A percentile compares a stretch with the other conserved stretches of the same genome.
These are phyloP conservation scores for Kwoniella dejecticola DNA, from an alignment of 768 basidiomycete species.

Conservation along the genomic window DNA sequence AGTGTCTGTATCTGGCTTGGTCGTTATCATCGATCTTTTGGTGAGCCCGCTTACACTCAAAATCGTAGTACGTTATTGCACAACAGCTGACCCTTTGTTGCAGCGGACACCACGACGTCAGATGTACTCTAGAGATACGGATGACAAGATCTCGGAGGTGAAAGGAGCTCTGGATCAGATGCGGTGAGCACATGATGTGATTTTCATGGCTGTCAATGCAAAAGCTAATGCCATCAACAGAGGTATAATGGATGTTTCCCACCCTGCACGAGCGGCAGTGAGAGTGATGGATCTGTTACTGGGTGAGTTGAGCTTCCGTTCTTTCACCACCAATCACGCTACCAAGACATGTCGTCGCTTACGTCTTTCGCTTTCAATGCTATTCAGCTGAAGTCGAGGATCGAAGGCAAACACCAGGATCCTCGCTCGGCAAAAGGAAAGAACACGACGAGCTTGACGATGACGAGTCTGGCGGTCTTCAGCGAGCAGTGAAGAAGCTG, in stretches of 20 bases:
- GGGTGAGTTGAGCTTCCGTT: conserved; percentile 35
- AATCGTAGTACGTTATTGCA: neutral
- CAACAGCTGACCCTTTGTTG: neutral
- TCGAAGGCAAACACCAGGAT: conserved; percentile 36
- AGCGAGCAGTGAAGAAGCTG: conserved; percentile 54
- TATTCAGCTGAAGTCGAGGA: conserved; percentile 54
- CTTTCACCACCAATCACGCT: no score
- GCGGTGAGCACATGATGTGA: conserved; percentile 28
- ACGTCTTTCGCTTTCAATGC: neutral
- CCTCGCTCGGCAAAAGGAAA: conserved; percentile 47
- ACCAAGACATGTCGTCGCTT: conserved; percentile 22
- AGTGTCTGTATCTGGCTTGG: conserved; percentile 53
- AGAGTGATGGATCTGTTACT: conserved; percentile 54
- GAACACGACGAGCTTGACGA: conserved; percentile 25
- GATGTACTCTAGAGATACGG: conserved; percentile 43
- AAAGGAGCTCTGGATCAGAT: conserved; percentile 51
- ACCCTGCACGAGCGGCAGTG: conserved; percentile 52
- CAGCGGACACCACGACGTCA: conserved; percentile 37
- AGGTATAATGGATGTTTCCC: conserved; percentile 51
- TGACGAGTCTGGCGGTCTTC: conserved; percentile 42
- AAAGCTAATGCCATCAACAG: conserved; percentile 20
- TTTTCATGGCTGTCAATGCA: neutral
- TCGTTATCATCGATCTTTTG: conserved; percentile 55
- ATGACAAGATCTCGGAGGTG: conserved; percentile 51
- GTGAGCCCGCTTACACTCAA: conserved; percentile 32